Percentiles rank a stretch among this genome's conserved stretches.
Conservation (phyloP, 305 asterid species). For the Fraxinus floribunda region DNA sequence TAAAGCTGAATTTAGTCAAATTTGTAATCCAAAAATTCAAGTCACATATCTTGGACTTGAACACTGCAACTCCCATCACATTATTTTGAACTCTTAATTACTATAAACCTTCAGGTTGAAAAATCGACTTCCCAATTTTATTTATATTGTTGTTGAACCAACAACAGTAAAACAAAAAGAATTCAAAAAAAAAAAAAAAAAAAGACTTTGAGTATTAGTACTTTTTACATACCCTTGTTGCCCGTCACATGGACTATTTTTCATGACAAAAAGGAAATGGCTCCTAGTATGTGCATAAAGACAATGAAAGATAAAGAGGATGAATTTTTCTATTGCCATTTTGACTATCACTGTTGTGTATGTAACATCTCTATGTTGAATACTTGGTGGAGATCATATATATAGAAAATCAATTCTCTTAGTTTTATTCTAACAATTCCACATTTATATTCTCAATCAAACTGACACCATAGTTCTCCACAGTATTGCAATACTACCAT, state of each 20-base stretch:
- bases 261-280: not conserved
- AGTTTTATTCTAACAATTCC: constrained; percentile 17
- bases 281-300: not conserved
- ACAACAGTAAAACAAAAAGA: not conserved
- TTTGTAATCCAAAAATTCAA: not conserved
- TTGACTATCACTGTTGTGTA: constrained; percentile 35
- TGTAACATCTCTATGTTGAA: constrained; percentile 38
- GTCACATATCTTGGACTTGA: not conserved
- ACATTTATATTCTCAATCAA: constrained; percentile 7
- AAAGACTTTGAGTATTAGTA: not conserved
- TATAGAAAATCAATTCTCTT: constrained; percentile 23
- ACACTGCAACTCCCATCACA: not conserved
- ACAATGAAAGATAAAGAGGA: constrained; percentile 27
- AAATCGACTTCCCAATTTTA: not conserved
- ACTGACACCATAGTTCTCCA: constrained; percentile 5
- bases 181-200: too few species aligned
- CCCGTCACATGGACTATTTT: not conserved
- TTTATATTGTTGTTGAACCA: not conserved
- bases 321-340: constrained; percentile 48
- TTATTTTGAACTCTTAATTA: not conserved
- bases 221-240: not conserved
- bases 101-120: not conserved
- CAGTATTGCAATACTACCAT: not conserved
- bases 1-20: not conserved
- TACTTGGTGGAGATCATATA: constrained; percentile 27